Evolutionary conservation across 306 rosid genomes (phyloP), one percentile per base, ranked within the genome.

Genomic region (Castanea mollissima): DNA sequence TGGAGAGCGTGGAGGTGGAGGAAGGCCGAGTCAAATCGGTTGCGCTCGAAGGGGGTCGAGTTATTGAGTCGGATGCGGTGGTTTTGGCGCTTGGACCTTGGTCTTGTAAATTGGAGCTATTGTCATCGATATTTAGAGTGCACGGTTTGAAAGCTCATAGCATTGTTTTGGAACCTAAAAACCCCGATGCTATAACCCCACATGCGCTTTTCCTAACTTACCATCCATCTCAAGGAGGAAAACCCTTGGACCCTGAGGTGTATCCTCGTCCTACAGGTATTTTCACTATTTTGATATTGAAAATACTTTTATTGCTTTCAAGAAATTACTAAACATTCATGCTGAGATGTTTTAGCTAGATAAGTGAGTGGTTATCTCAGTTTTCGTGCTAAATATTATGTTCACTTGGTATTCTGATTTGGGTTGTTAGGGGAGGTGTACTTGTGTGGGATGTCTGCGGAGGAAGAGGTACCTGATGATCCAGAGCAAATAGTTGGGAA

Each of bases 201-300:
- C 96, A 93, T 52, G 96, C 97, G 21, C 89, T 95, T 4, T 93
- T 89, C 78, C 88, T 91, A 0, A 89, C 81, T 56, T 95, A 89
- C 74, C n/a, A 80, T 64, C 70, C 79, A 0, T 83, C 90, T 6
- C 51, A 76, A 7, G 79, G 89, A 38, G 91, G 91, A 59, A 74
- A 51, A 41, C 81, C 98, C 19, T 63, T 92, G 23, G 96, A 95
- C 67, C 98, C 92, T 1, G 98, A 92, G 81, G 94, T 95, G 20
- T 93, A 93, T 69, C 99, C 98, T 83, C 99, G 94, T 15, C 99
- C 99, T 15, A 91, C 92, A 51, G 97, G 97, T 89, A 83, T 70
- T 70, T 72, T 44, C n/a, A 14, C 54, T 52, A 38, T 38, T 38
- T 38, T 38, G 46, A 38, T 0, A 7, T 38, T 38, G 46, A 38